A percentile compares a stretch with the other conserved stretches of the same genome.
Conservation (phyloP, 2,329 filamentous ascomycete genomes). For the Cladosporium sp. region DNA sequence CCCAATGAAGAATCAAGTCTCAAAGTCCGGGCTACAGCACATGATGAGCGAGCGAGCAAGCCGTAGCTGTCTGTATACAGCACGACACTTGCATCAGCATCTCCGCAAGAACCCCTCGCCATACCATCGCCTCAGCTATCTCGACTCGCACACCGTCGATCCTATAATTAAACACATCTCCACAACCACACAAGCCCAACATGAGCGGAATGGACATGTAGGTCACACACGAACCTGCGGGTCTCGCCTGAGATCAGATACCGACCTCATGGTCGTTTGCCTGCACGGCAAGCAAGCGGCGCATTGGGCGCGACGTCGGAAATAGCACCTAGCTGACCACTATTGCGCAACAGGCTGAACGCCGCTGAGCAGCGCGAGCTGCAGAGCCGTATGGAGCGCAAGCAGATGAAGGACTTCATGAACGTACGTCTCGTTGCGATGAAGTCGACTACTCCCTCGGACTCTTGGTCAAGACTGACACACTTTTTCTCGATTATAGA, state of each 20-base stretch:
- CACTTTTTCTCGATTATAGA: slow-evolving; percentile 44
- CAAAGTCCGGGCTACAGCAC: slow-evolving; percentile 9
- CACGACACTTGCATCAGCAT: slow-evolving; percentile 15
- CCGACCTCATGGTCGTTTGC: neutral
- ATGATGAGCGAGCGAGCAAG: neutral
- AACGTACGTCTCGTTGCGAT: slow-evolving; percentile 62
- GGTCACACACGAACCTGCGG: slow-evolving; percentile 10
- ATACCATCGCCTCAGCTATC: neutral
- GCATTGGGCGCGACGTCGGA: neutral
- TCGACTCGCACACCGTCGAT: neutral
- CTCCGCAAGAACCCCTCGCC: neutral
- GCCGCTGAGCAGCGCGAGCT: slow-evolving; percentile 86
- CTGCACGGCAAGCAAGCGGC: neutral
- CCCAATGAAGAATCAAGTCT: slow-evolving; percentile 8
- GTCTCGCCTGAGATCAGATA: neutral
- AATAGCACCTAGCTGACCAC: slow-evolving; percentile 21
- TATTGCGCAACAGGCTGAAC: slow-evolving; percentile 59
- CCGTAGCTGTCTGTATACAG: slow-evolving; percentile 21
- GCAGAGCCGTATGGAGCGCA: slow-evolving; percentile 90
- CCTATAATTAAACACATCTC: slow-evolving; percentile 10
- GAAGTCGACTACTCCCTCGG: neutral
- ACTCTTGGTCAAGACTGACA: neutral
- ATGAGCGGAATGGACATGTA: slow-evolving; percentile 37
- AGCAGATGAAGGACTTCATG: slow-evolving; percentile 99
- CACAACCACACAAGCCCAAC: slow-evolving; percentile 17